phyloP scores from a whole-genome alignment of 164 flowering plant species.

The Annona cherimola region DNA sequence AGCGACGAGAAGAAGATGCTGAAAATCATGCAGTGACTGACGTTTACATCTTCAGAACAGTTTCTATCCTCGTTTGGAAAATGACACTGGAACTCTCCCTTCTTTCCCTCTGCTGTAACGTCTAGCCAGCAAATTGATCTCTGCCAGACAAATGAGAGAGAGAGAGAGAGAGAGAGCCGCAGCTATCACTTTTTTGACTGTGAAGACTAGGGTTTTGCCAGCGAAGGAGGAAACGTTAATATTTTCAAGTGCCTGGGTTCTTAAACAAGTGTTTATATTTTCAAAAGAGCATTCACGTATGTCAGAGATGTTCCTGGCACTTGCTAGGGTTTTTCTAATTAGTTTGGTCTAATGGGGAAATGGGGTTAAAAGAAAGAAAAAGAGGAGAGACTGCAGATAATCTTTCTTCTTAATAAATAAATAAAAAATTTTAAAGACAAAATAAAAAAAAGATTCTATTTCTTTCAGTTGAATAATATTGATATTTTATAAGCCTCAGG shows the following conservation, averaged over 20 bases:
- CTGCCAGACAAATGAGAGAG: not conserved
- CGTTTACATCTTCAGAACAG: conserved; percentile 1
- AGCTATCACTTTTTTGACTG: not conserved
- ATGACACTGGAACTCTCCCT: conserved; percentile 14
- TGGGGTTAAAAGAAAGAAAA: not conserved
- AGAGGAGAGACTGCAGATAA: not conserved
- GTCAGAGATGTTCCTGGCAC: too few species aligned
- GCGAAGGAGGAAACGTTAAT: not conserved
- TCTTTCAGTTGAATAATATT: not conserved
- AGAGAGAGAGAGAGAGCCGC: not conserved
- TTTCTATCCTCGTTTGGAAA: not conserved
- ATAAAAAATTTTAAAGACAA: too few species aligned
- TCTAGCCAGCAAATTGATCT: conserved; percentile 12
- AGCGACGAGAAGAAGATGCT: conserved; percentile 8
- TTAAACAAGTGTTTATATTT: not conserved
- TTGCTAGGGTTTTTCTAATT: too few species aligned
- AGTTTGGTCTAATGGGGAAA: too few species aligned
- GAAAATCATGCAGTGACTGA: conserved; percentile 12
- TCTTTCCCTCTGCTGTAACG: conserved; percentile 19
- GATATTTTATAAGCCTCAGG: not conserved
- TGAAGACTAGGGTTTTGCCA: not conserved
- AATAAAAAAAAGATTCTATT: not conserved
- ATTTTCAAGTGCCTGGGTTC: not conserved
- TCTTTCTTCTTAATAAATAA: too few species aligned
- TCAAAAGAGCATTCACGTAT: not conserved